Base-by-base conservation (phyloP, 2,329 filamentous ascomycete genomes). In the Sporothrix schenckii region DNA sequence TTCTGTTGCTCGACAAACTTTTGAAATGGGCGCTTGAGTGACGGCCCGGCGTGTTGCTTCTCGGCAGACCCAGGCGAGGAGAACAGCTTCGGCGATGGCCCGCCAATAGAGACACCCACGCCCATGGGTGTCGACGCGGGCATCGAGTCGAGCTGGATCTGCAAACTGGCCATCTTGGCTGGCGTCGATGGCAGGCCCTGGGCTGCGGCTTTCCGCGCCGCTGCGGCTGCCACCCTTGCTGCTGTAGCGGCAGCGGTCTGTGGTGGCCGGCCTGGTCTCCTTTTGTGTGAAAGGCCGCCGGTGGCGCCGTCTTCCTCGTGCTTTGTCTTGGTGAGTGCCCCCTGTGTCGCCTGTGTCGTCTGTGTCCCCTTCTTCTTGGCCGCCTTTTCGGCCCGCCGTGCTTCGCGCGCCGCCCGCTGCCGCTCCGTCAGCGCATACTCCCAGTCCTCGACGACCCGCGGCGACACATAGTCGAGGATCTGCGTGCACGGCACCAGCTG, bases 381-480 rank as follows among this genome's bases (percentile, higher is more conserved):
- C 41, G 24, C 50, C 13, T 65, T 65, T 3, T 39, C 60, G 11
- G 54, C n/a, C 30, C 10, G n/a, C 9, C 19, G 41, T 14, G 39
- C 53, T 19, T 61, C 53, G 4, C 49, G 49, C 14, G 41, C 19
- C 21, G 4, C 50, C 7, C 79, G 76, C n/a, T 84, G 82, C 24
- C 81, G 77, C 27, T 83, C 78, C 66, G 82, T 81, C 16, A 80
- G 77, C 2, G 79, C 76, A 68, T 81, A 83, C 72, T 89, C 87
- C 80, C 83, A 90, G 0, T 87, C 81, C 75, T 90, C 88, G 3
- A 88, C 74, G 11, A 81, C 82, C 13, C 80, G 79, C 1, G 85
- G 84, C 0, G 87, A 88, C 9, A 90, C 87, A 72, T 88, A 89
- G 44, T 89, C 83, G 14, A 85, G 80, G 6, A 88, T 81, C 72